These are phyloP conservation scores for Dryadomyces quercivorus DNA, from an alignment of 2,329 filamentous ascomycete species.

Conservation along the genomic window DNA sequence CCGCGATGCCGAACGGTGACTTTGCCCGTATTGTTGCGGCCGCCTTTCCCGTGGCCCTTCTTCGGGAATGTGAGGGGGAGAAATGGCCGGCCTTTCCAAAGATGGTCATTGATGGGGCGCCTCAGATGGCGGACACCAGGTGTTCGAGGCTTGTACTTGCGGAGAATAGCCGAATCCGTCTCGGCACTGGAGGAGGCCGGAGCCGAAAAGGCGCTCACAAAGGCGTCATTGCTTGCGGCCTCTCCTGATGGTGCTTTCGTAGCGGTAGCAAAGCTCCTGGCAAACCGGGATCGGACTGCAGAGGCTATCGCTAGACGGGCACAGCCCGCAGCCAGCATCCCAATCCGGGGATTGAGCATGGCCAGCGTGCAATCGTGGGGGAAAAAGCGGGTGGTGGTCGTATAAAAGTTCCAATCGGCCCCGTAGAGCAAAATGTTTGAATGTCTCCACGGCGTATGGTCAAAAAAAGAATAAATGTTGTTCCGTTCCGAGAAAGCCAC, in stretches of 20 bases:
- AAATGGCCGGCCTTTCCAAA: conserved; percentile 87
- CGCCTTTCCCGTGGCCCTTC: conserved; percentile 85
- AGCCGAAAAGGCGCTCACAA: background rate
- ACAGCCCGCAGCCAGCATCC: conserved; percentile 26
- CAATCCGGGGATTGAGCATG: conserved; percentile 58
- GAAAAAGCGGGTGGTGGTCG: background rate
- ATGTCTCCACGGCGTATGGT: too few relatives aligned
- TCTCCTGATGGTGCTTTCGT: background rate
- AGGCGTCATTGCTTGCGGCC: background rate
- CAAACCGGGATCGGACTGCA: conserved; percentile 2
- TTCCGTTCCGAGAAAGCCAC: background rate
- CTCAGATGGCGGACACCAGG: conserved; percentile 86
- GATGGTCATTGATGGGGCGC: conserved; percentile 86
- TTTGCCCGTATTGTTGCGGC: conserved; percentile 74
- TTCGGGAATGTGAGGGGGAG: conserved; percentile 79
- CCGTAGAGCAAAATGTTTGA: background rate
- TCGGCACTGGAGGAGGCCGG: conserved; percentile 6
- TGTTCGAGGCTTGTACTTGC: conserved; percentile 87
- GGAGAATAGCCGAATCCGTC: conserved; percentile 39
- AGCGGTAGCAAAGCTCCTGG: conserved; percentile 13
- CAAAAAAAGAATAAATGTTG: background rate
- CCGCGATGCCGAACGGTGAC: conserved; percentile 87
- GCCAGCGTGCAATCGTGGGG: conserved; percentile 7
- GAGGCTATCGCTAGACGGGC: conserved; percentile 10
- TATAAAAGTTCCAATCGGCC: background rate